Evolutionary conservation across 2,329 filamentous ascomycete genomes (phyloP), one percentile per base, ranked within the genome.

Genomic region (Diaporthe batatas): DNA sequence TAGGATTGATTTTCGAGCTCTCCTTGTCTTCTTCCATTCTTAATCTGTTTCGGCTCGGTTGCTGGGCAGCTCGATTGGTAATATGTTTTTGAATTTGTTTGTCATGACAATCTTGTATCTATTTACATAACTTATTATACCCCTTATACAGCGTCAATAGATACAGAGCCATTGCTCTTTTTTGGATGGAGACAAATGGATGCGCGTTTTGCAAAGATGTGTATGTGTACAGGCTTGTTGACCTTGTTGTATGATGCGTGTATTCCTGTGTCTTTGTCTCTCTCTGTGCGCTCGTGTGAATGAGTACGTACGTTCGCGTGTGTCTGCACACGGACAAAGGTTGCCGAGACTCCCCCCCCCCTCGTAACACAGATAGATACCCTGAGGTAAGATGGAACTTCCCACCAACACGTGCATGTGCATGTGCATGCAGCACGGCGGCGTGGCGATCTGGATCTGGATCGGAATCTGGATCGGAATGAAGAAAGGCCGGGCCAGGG

Each of bases 81-180:
- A 51, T 51, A 36, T 51, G 32, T 23, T 51, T 65, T 65, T 44
- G 29, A 29, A 29, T 44, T 18, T 42, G 6, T 16, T 42, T 42
- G 12, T 42, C 16, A 42, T 42, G 62, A 53, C 47, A 67, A 47
- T 36, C 12, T 53, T 67, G 44, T 53, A 53, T 67, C 62, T 67
- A 67, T 67, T 39, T 67, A 67, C 62, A 39, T 21, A 25, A 36
- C 62, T n/a, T 53, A 67, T 67, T 67, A 67, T 67, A 67, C 62
- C 62, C 62, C 62, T 53, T 67, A 67, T 67, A 67, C 62, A 67
- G 62, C 62, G 62, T 67, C 47, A 8, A 67, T 67, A 67, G 62
- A 67, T 67, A 67, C 62, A 67, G 62, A 67, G 51, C 32, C 47
- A 53, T 67, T 53, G 62, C 18, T 57, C 14, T 53, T 39, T 53